A percentile compares a stretch with the other conserved stretches of the same genome.
Evolutionary conservation across 495 filamentous ascomycete genomes (phyloP).

Genomic region (Friedmanniomyces simplex): DNA sequence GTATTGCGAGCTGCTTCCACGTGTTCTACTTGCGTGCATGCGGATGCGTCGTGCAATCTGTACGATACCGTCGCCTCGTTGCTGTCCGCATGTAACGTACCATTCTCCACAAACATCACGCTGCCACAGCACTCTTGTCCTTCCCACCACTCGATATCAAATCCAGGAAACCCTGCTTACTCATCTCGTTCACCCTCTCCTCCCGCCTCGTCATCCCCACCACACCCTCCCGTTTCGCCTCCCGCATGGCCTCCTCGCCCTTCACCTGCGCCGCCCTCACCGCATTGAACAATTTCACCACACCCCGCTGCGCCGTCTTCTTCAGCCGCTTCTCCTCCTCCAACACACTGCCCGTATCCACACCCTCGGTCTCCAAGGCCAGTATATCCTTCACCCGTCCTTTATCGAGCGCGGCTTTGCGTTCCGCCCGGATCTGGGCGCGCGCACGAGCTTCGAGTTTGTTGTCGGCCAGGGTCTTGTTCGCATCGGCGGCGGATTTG

Average conservation of each 20-base stretch:
- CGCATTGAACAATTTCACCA: slow-evolving; percentile 92
- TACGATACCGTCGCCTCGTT: no score
- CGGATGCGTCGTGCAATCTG: not conserved
- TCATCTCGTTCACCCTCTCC: slow-evolving; percentile 87
- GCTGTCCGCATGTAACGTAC: no score
- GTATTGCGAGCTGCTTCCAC: no score
- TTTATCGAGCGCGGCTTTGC: slow-evolving; percentile 69
- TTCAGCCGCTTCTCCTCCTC: slow-evolving; percentile 71
- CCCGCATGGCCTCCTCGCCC: slow-evolving; percentile 61
- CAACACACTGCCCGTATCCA: slow-evolving; percentile 41
- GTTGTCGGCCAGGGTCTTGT: slow-evolving; percentile 54
- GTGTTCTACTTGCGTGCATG: no score
- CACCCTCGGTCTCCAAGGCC: slow-evolving; percentile 36
- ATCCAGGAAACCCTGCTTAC: slow-evolving; percentile 89
- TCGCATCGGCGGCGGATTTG: slow-evolving; percentile 53
- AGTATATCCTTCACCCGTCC: slow-evolving; percentile 81
- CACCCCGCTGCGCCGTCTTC: slow-evolving; percentile 83
- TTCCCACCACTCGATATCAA: slow-evolving; percentile 60
- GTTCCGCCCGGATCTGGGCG: slow-evolving; percentile 67
- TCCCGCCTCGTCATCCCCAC: slow-evolving; percentile 61
- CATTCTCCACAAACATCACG: not conserved
- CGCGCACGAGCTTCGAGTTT: slow-evolving; percentile 73
- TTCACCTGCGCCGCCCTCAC: slow-evolving; percentile 84
- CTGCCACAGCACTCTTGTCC: slow-evolving; percentile 34
- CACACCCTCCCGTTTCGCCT: slow-evolving; percentile 58